Evolutionary conservation across 106 monocot species (phyloP).

Genomic region (Phalaenopsis aphrodite): DNA sequence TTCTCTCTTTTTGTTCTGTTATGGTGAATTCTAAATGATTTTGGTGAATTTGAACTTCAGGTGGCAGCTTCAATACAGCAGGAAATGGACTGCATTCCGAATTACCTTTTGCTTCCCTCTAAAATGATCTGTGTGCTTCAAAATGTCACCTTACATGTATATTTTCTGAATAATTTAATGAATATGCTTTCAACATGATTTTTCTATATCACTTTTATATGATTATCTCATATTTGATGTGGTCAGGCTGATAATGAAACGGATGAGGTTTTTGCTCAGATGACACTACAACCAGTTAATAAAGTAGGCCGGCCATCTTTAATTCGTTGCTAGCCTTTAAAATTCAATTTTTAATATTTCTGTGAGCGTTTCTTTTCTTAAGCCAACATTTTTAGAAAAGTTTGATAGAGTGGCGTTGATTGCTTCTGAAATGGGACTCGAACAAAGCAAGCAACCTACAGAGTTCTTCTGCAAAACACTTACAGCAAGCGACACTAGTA

Average conservation of each 20-base stretch:
- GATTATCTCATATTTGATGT: conserved; percentile 5
- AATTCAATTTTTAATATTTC: not conserved
- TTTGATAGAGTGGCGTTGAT: conserved; percentile 73
- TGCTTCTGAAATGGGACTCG: conserved; percentile 74
- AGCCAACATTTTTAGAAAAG: conserved; percentile 17
- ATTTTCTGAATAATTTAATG: conserved; percentile 2
- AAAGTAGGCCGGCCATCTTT: conserved; percentile 56
- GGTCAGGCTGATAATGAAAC: conserved; percentile 86
- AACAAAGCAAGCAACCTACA: conserved; percentile 74
- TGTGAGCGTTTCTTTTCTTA: not conserved
- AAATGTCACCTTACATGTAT: conserved; percentile 71
- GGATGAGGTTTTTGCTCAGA: conserved; percentile 89
- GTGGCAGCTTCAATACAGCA: conserved; percentile 87
- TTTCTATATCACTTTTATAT: not conserved
- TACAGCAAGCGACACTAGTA: conserved; percentile 91
- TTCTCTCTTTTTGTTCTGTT: not conserved
- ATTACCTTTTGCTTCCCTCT: conserved; percentile 72
- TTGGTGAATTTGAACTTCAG: conserved; percentile 26
- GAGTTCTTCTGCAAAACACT: conserved; percentile 97
- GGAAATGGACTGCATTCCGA: conserved; percentile 62
- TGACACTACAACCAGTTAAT: conserved; percentile 94
- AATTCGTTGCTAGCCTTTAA: not conserved
- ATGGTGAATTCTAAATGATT: conserved; percentile 2
- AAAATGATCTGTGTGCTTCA: conserved; percentile 82
- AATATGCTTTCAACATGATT: not conserved